Base-by-base conservation (phyloP, 1,284 basidiomycete species). In the Ceratobasidium sp. region DNA sequence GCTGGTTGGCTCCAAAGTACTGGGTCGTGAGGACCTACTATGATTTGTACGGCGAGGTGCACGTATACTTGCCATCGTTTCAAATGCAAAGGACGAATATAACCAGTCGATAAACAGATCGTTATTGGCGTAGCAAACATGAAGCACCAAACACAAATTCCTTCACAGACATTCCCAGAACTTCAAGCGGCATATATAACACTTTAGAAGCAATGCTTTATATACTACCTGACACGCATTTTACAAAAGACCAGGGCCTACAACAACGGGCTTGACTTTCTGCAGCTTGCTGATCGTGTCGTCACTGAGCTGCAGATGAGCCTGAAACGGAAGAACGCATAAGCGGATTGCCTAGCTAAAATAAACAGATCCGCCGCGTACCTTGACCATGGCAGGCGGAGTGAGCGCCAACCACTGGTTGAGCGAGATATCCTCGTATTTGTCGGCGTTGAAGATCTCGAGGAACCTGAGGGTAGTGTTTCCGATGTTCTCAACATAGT, bases 401-500 rank as follows among this genome's bases (percentile, higher is more conserved):
- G 89, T 91, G 78, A 92, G 84, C 0, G 91, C 91, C n/a, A 93
- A 85, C 91, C 91, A 93, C 88, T 82, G 82, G 59, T 69, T 88
- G 77, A 92, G 84, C 81, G 90, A 92, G 80, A 93, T 86, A 82
- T 93, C 92, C 80, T 91, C 80, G 40, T 77, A 81, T 84, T 68
- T 83, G 88, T 89, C 85, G 0, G 90, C 86, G 77, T 89, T 90
- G 84, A 91, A 91, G 68, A 93, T 90, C 82, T 93, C 91, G 56
- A 93, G 85, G 84, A 87, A 92, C 79, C 85, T 86, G 48, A 93
- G 82, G 0, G 91, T 90, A 4, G 88, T 88, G 80, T 92, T 90
- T 7, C 91, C 91, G 20, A 86, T 90, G 81, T 92, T 92, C 84
- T 93, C 91, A n/a, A 93, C 87, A 80, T 91, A 93, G 81, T 92